These are phyloP conservation scores for Gracilariopsis chorda DNA, from an alignment of 23 red algal species.

Conservation along the genomic window DNA sequence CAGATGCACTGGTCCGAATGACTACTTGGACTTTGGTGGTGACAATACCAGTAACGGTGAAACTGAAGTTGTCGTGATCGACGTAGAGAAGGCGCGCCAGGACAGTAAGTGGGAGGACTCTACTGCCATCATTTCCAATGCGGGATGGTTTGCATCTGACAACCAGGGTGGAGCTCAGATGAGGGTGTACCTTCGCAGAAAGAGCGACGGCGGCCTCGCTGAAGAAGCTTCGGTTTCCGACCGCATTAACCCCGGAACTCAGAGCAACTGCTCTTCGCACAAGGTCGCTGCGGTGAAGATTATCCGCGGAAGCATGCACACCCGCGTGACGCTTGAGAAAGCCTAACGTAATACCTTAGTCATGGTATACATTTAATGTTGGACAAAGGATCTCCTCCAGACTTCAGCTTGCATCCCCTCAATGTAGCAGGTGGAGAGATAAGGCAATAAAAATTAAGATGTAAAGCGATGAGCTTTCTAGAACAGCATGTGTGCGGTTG, in stretches of 20 bases:
- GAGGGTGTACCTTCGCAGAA: background rate
- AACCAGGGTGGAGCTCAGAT: background rate
- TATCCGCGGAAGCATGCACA: background rate
- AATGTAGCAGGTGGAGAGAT: no score
- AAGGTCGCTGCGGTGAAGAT: background rate
- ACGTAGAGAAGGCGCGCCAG: background rate
- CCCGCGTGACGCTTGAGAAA: background rate
- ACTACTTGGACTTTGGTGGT: background rate
- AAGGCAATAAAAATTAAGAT: no score
- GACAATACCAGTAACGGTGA: slow-evolving; percentile 1
- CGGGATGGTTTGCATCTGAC: background rate
- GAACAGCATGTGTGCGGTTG: no score
- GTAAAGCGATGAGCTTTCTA: no score
- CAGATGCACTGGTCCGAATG: background rate
- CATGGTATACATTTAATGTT: no score
- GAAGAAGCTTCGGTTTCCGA: background rate
- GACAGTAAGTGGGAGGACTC: background rate
- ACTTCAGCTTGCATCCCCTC: no score
- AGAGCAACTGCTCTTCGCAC: background rate
- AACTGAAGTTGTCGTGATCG: background rate
- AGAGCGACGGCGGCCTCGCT: background rate
- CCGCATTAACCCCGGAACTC: background rate
- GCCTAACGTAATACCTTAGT: background rate
- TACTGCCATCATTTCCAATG: background rate
- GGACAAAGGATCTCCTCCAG: no score